Base-by-base conservation (phyloP, 345 rosid species). In the Mallotus nudiflorus region DNA sequence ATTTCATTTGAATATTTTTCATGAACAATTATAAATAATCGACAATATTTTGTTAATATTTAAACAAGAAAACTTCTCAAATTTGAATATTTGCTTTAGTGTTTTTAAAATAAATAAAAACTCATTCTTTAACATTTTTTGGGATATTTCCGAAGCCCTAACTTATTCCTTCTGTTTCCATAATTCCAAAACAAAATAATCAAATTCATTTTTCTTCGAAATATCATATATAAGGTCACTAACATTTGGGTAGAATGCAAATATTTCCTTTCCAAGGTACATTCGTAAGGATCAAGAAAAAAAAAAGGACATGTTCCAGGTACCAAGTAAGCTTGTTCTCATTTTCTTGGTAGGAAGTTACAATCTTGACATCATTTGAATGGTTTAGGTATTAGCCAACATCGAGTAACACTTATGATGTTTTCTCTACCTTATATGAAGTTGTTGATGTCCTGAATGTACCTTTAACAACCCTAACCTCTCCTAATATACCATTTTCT, bases 281-380 rank as follows among this genome's bases (percentile, higher is more conserved):
- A 52, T 29, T 57, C 29, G 2, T 7, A 14, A 16, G 31, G 62
- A 27, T 14, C 29, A 15, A 31, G 40, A 14, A 2, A 15, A 57
- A 31, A 57, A 15, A 31, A 52, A 6, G 22, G 40, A 31, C 62
- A 57, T 25, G 3, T 40, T 9, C 33, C 25, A 33, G 6, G 9
- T 12, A 3, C 14, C 46, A 42, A 24, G 52, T 52, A 52, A 57
- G n/a, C 29, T 22, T 42, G 9, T 60, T 50, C 20, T 44, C 25
- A n/a, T 24, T 54, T 24, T 42, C 60, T 53, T 29, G 62, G 62
- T 10, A 16, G 49, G 28, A 62, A 13, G 56, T 31, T 71, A 4
- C 75, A 54, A 71, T 44, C 55, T 64, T 31, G 56, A 31, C 75
- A 72, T 54, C 63, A 63, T 10, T 40, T 42, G 35, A 40, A n/a